phyloP scores from a whole-genome alignment of 208 protist species.

The Phytomonas francai region DNA sequence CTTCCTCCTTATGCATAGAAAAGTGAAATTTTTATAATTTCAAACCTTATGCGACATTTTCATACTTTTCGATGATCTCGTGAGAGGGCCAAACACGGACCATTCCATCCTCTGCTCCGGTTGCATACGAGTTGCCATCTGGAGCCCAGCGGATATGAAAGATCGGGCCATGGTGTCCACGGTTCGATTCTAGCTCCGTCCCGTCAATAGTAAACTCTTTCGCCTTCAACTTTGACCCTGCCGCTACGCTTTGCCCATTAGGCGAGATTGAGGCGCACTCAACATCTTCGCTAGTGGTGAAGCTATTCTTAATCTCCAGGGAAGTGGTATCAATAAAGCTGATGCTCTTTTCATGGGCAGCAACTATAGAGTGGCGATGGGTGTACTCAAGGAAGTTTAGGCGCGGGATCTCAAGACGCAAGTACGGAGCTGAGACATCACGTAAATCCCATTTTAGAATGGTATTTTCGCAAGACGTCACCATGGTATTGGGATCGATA shows the following conservation, averaged over 20 bases:
- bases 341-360: conserved; percentile 80
- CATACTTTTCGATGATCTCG: conserved; percentile 75
- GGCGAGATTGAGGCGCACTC: conserved; percentile 85
- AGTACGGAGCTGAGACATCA: conserved; percentile 66
- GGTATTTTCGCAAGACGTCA: conserved; percentile 74
- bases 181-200: conserved; percentile 77
- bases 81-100: conserved; percentile 89
- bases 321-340: conserved; percentile 82
- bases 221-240: conserved; percentile 83
- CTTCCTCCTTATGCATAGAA: not conserved
- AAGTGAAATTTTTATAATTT: not conserved
- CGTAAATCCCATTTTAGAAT: conserved; percentile 90
- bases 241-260: conserved; percentile 74
- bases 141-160: conserved; percentile 88
- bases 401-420: conserved; percentile 70
- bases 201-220: conserved; percentile 88
- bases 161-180: conserved; percentile 86
- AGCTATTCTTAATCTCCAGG: conserved; percentile 65
- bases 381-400: conserved; percentile 90
- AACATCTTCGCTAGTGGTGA: conserved; percentile 74
- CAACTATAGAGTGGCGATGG: conserved; percentile 69
- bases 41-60: conserved; percentile 27
- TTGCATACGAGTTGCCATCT: conserved; percentile 81
- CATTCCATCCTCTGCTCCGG: conserved; percentile 89
- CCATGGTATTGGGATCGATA: conserved; percentile 77